Base-by-base conservation (phyloP, 371 early-diverging fungal genomes). In the Circinella minor region DNA sequence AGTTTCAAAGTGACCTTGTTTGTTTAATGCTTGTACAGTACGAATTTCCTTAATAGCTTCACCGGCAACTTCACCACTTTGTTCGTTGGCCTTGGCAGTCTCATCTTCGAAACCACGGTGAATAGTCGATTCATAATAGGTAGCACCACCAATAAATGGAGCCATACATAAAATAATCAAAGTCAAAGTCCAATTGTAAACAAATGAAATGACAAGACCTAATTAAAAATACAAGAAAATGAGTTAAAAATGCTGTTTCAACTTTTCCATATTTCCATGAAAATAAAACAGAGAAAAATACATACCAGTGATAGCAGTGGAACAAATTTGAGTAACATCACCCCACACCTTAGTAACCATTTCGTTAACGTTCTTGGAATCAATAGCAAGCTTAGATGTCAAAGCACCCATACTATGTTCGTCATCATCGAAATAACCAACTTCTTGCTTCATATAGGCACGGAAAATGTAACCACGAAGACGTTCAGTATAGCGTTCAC, bases 31-130 rank as follows among this genome's bases (percentile, higher is more conserved):
- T 47, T 90, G 88, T 20, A 98, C 95, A 4, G 98, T 97, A 49
- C 97, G 90, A 65, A 98, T 92, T 79, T 92, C 90, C 67, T 89
- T 81, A 62, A 98, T 90, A 37, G 94, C 93, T 76, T 98, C 98
- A 72, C 88, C 86, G 57, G 95, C 94, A 57, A 89, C 86, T 77
- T 91, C 90, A 68, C 90, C 90, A 51, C 91, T 86, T 36, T 86
- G 81, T 72, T 90, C 88, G 68, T 92, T 92, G 0, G 91, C 89
- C 67, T 87, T 86, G 72, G 86, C 83, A 55, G 86, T 89, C 71
- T 89, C 82, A 63, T 81, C 79, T 55, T 89, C 89, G 61, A 83
- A 86, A 64, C 89, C 88, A 65, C 81, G 80, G 15, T 82, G 77
- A 36, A 82, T 80, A 38, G 75, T 78, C 65, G 80, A 74, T 64